Evolutionary conservation across 164 flowering plant genomes (phyloP).

Genomic region (Berberis vulgaris): DNA sequence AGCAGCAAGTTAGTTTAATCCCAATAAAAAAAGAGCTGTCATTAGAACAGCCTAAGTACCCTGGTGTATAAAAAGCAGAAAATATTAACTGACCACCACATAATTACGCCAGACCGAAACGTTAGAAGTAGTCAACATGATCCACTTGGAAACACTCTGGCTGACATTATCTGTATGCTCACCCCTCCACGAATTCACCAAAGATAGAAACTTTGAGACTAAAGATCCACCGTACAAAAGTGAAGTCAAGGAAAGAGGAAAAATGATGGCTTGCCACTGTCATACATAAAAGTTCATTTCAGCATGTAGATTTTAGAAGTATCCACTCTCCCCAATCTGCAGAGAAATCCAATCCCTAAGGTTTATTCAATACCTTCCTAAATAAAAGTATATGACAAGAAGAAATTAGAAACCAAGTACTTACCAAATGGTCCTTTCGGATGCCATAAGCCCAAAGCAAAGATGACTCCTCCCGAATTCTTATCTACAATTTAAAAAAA

Average conservation of each 20-base stretch:
- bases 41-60: no score
- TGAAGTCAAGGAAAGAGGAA: constrained; percentile 72
- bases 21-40: no score
- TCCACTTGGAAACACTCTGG: constrained; percentile 4
- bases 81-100: constrained; percentile 58
- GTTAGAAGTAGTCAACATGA: constrained; percentile 33
- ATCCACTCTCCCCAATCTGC: constrained; percentile 41
- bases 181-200: constrained; percentile 10
- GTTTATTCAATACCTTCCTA: no score
- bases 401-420: constrained; percentile 4
- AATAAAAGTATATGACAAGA: no score
- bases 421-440: constrained; percentile 66
- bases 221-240: constrained; percentile 75
- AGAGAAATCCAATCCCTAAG: not conserved
- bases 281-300: constrained; percentile 54
- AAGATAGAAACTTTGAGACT: constrained; percentile 21
- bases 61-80: not conserved
- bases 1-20: no score
- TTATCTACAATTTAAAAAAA: constrained; percentile 23
- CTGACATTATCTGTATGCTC: constrained; percentile 8
- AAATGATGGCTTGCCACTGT: constrained; percentile 88
- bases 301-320: constrained; percentile 32
- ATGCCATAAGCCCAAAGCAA: constrained; percentile 44
- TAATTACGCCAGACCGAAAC: constrained; percentile 72
- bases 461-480: constrained; percentile 19